phyloP scores from a whole-genome alignment of 495 filamentous ascomycete species.

The Neohortaea acidophila region DNA sequence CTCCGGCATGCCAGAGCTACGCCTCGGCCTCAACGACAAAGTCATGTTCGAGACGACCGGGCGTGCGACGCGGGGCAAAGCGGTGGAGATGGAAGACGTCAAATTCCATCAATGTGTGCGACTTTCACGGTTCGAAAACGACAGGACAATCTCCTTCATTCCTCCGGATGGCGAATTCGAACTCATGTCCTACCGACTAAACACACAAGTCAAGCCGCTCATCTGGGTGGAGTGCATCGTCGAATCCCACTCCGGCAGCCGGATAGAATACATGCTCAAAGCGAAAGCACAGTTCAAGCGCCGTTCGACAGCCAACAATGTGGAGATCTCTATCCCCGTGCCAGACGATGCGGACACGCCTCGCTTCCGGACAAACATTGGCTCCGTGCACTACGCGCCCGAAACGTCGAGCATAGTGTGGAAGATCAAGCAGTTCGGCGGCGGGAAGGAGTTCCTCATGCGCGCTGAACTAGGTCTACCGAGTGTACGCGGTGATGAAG shows the following conservation, averaged over 20 bases:
- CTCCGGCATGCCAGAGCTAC: conserved; percentile 94
- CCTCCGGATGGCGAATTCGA: conserved; percentile 98
- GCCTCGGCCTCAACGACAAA: conserved; percentile 93
- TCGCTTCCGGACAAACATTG: conserved; percentile 94
- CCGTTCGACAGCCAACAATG: conserved; percentile 93
- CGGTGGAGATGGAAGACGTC: conserved; percentile 99
- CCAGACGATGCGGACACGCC: conserved; percentile 95
- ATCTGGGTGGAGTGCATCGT: conserved; percentile 99
- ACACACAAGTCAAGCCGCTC: conserved; percentile 95
- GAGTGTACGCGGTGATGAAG: conserved; percentile 90
- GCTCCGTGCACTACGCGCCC: conserved; percentile 94
- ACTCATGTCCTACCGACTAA: conserved; percentile 97
- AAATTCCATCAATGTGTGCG: conserved; percentile 99
- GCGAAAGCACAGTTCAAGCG: conserved; percentile 96
- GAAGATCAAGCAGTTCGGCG: conserved; percentile 99
- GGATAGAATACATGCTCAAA: conserved; percentile 98
- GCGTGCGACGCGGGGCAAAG: conserved; percentile 84
- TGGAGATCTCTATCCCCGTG: conserved; percentile 93
- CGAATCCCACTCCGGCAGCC: conserved; percentile 80
- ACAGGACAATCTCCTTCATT: conserved; percentile 97
- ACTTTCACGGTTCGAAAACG: conserved; percentile 91
- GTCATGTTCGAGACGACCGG: conserved; percentile 99
- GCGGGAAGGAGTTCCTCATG: conserved; percentile 98
- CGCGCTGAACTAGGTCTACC: conserved; percentile 92
- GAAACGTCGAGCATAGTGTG: conserved; percentile 96